A percentile compares a stretch with the other conserved stretches of the same genome.
phyloP scores from a whole-genome alignment of 768 basidiomycete species.

The Cantharellus anzutake region DNA sequence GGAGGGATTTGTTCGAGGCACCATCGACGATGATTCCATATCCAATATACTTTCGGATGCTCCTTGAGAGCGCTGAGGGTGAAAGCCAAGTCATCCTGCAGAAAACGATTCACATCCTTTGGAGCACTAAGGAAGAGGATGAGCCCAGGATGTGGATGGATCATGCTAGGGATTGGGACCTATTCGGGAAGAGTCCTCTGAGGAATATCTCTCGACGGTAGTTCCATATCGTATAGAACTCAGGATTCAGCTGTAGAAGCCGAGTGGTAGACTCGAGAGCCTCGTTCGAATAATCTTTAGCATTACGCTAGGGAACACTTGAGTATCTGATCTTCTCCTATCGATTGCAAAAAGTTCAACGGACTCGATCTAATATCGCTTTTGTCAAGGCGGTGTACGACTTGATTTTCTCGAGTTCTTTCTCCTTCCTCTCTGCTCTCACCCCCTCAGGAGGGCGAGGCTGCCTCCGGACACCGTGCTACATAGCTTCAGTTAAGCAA shows the following conservation, averaged over 20 bases:
- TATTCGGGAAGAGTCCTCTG: conserved; percentile 44
- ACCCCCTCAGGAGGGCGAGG: conserved; percentile 37
- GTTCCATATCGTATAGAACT: conserved; percentile 95
- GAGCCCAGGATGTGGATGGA: background rate
- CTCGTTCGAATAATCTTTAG: conserved; percentile 47
- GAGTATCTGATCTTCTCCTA: background rate
- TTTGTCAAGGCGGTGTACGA: conserved; percentile 43
- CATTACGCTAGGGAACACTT: conserved; percentile 35
- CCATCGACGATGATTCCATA: conserved; percentile 97
- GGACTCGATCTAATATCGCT: no score
- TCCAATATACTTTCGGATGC: conserved; percentile 94
- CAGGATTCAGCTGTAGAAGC: conserved; percentile 72
- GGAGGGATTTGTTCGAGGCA: conserved; percentile 74
- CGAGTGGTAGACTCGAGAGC: conserved; percentile 59
- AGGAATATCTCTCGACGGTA: conserved; percentile 68
- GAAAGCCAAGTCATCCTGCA: conserved; percentile 57
- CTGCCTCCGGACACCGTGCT: conserved; percentile 42
- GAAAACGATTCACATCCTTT: conserved; percentile 38
- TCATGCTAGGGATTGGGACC: conserved; percentile 22
- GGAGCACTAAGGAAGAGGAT: conserved; percentile 28
- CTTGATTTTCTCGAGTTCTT: conserved; percentile 56
- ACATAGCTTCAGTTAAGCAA: background rate
- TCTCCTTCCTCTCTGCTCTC: conserved; percentile 39
- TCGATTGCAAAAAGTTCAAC: no score
- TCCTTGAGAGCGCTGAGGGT: conserved; percentile 64